These are phyloP conservation scores for Pulveroboletus sp. DNA, from an alignment of 768 basidiomycete genomes.

Conservation along the genomic window DNA sequence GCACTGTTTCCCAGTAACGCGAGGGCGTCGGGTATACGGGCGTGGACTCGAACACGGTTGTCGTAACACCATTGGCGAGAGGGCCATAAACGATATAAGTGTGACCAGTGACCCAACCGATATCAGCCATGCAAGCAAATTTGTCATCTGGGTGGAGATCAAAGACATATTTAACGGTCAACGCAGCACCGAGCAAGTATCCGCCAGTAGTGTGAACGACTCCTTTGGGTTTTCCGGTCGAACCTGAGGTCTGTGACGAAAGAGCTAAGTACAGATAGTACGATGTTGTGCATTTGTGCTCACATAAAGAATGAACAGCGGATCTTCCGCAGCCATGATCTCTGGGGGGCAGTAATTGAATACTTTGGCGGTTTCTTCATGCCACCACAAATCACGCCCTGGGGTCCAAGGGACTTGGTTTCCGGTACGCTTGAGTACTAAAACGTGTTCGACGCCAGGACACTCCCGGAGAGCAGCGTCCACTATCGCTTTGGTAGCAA, in stretches of 20 bases:
- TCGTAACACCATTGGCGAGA: constrained; percentile 78
- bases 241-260: constrained; percentile 74
- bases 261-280: constrained; percentile 4
- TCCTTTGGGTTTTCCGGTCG: constrained; percentile 95
- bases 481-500: constrained; percentile 92
- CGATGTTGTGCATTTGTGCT: constrained; percentile 31
- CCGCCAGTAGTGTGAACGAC: constrained; percentile 87
- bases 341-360: constrained; percentile 86
- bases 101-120: constrained; percentile 99
- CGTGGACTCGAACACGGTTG: constrained; percentile 92
- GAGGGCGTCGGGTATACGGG: constrained; percentile 95
- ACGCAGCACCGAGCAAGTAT: constrained; percentile 86
- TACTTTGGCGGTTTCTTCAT: constrained; percentile 84
- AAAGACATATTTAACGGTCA: constrained; percentile 97
- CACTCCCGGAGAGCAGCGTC: constrained; percentile 86
- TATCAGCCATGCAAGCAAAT: constrained; percentile 97
- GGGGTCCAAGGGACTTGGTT: constrained; percentile 73
- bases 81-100: constrained; percentile 97
- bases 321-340: constrained; percentile 89
- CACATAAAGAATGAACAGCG: constrained; percentile 97
- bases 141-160: constrained; percentile 95
- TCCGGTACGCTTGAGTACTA: constrained; percentile 88
- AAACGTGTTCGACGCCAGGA: constrained; percentile 82
- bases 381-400: constrained; percentile 94
- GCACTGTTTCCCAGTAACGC: constrained; percentile 95